Evolutionary conservation across 768 basidiomycete genomes (phyloP), one percentile per base, ranked within the genome.

Genomic region (Pleurotus citrinopileatus): DNA sequence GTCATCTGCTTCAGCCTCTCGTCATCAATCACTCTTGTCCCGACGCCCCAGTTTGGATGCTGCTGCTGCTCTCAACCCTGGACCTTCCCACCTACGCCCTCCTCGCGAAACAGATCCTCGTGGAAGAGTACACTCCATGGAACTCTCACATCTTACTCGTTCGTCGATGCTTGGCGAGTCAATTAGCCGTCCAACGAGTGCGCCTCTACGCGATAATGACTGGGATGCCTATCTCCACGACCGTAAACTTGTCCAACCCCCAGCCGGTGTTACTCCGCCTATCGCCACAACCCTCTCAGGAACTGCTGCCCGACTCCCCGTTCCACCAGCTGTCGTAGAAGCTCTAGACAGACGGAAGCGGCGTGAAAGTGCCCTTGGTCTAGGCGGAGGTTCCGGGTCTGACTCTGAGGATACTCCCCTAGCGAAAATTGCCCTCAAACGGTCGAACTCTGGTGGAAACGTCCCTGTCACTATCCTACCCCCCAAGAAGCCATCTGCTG

Each of bases 211-310:
- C 45, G 83, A 89, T 38, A 77, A 81, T n/a, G 86, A 89, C 59
- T 97, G 94, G 94, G 89, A 95, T 57, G 70, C 79, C 40, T 96
- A 97, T 66, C 79, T 94, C 45, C 84, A 83, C 42, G 91, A 95
- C 46, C 82, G 94, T 53, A 91, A 88, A 64, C 75, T 97, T 13
- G 69, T 94, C 56, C 89, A 91, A 61, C 91, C 92, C 38, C 91
- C 91, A 8, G 79, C 85, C 17, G 90, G 91, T 5, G 79, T 91
- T 40, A 82, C 90, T 13, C 76, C 84, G n/a, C 90, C 91, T 1
- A 92, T 94, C 61, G 70, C 76, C 4, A 83, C 86, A n/a, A 80
- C 81, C 6, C 73, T 79, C 23, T 51, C 67, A 25, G 45, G 1
- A n/a, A 15, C 12, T 13, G 63, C 71, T 51, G 57, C 74, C 28